phyloP scores from a whole-genome alignment of 441 rosid genomes.

The Croton setiger region DNA sequence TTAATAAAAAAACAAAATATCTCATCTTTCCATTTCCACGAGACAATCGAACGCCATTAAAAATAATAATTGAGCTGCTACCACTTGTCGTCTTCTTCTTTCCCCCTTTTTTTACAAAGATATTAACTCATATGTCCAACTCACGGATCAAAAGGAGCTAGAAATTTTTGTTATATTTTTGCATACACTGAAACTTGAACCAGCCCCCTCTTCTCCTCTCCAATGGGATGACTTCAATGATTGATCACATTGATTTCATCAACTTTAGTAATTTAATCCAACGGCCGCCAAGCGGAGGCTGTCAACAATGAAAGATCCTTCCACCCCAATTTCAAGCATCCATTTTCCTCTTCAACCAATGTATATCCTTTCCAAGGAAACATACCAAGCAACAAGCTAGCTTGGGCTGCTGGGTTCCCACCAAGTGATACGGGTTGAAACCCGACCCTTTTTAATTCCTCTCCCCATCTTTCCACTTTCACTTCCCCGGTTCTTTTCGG shows the following conservation, averaged over 20 bases:
- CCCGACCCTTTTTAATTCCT: constrained; percentile 60
- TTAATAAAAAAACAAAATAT: no score
- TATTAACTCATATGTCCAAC: no score
- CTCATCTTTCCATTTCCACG: no score
- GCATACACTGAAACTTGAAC: no score
- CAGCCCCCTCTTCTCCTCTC: background rate
- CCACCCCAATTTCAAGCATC: constrained; percentile 81
- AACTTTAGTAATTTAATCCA: constrained; percentile 32
- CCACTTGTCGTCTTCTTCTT: no score
- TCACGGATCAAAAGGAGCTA: no score
- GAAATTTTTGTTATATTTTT: no score
- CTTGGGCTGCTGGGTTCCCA: constrained; percentile 85
- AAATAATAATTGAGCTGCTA: no score
- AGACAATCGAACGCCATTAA: no score
- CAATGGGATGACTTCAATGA: background rate
- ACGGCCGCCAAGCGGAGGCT: constrained; percentile 85
- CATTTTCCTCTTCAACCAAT: constrained; percentile 67
- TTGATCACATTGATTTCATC: background rate
- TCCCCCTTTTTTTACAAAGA: no score
- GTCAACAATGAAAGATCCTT: constrained; percentile 82
- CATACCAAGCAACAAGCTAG: constrained; percentile 73
- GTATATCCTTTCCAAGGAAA: constrained; percentile 88
- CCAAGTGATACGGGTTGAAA: constrained; percentile 64
- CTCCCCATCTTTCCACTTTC: constrained; percentile 71
- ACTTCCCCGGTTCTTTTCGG: constrained; percentile 65